These are phyloP conservation scores for Glonium stellatum DNA, from an alignment of 495 filamentous ascomycete genomes.

Conservation along the genomic window DNA sequence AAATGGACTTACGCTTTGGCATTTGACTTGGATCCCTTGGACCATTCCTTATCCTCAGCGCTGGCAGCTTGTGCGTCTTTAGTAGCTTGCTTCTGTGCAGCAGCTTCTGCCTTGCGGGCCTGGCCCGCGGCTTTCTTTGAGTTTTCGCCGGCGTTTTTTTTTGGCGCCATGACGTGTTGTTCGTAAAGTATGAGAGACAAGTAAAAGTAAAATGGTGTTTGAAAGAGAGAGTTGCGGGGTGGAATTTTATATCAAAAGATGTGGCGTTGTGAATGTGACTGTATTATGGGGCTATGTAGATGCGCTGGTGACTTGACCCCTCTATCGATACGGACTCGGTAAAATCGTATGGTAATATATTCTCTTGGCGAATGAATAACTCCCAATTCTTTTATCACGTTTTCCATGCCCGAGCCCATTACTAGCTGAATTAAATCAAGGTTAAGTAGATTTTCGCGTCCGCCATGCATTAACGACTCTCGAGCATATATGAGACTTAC, in stretches of 20 bases:
- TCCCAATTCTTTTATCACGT: too few species aligned
- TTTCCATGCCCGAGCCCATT: too few species aligned
- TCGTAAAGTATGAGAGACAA: neutral
- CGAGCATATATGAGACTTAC: too few species aligned
- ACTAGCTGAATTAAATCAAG: too few species aligned
- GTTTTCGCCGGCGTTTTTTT: conserved; percentile 65
- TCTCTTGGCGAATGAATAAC: too few species aligned
- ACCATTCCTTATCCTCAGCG: conserved; percentile 72
- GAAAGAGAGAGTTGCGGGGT: neutral
- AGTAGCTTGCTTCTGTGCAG: conserved; percentile 65
- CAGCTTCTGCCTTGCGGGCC: conserved; percentile 85
- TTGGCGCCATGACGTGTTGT: conserved; percentile 44
- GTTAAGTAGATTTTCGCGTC: too few species aligned
- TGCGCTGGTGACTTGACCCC: neutral
- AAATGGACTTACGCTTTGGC: conserved; percentile 66
- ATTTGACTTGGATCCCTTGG: conserved; percentile 73
- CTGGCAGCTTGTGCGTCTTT: conserved; percentile 60
- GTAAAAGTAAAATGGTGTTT: neutral
- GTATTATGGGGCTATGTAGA: neutral
- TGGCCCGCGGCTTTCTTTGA: conserved; percentile 88
- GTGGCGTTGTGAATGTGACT: too few species aligned
- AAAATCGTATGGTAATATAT: too few species aligned
- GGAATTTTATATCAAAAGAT: neutral
- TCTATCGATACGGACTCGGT: too few species aligned
- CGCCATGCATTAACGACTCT: too few species aligned